Conservation (phyloP, 352 stramenopile species). For the Pythium utonaiense region DNA sequence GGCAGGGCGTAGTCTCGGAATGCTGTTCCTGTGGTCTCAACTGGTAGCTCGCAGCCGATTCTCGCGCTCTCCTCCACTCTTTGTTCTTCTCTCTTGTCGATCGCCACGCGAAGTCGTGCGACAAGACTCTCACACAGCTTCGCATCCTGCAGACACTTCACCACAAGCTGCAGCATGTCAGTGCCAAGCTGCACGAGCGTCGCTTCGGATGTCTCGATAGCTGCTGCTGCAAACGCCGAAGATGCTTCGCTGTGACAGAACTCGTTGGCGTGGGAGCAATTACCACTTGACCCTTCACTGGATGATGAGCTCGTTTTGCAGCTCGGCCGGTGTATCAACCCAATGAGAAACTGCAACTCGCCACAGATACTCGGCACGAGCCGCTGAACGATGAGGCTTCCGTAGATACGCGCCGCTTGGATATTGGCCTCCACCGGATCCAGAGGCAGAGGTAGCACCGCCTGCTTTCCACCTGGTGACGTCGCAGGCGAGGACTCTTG, state of each 20-base stretch:
- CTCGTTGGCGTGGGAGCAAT: slow-evolving; percentile 24
- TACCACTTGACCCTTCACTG: not conserved
- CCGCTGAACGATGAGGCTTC: slow-evolving; percentile 42
- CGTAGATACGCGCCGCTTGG: slow-evolving; percentile 47
- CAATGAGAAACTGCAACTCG: slow-evolving; percentile 34
- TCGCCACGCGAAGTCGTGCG: slow-evolving; percentile 26
- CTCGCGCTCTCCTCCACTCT: slow-evolving; percentile 50
- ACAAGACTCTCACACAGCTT: slow-evolving; percentile 28
- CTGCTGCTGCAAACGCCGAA: slow-evolving; percentile 35
- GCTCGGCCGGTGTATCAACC: slow-evolving; percentile 11
- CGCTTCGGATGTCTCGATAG: slow-evolving; percentile 34
- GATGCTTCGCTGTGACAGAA: slow-evolving; percentile 44
- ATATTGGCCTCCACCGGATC: slow-evolving; percentile 25
- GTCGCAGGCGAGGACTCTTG: not conserved
- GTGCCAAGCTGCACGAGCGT: slow-evolving; percentile 29
- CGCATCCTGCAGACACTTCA: slow-evolving; percentile 22
- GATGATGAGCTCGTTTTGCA: not conserved
- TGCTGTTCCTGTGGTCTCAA: slow-evolving; percentile 47
- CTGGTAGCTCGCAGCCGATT: slow-evolving; percentile 44
- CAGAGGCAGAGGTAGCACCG: not conserved
- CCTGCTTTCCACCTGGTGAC: not conserved
- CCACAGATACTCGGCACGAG: slow-evolving; percentile 40
- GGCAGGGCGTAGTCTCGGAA: slow-evolving; percentile 54
- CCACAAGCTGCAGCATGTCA: slow-evolving; percentile 33
- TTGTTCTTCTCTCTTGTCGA: slow-evolving; percentile 37